phyloP scores from a whole-genome alignment of 2,329 filamentous ascomycete species.

The Cytospora schulzeri region DNA sequence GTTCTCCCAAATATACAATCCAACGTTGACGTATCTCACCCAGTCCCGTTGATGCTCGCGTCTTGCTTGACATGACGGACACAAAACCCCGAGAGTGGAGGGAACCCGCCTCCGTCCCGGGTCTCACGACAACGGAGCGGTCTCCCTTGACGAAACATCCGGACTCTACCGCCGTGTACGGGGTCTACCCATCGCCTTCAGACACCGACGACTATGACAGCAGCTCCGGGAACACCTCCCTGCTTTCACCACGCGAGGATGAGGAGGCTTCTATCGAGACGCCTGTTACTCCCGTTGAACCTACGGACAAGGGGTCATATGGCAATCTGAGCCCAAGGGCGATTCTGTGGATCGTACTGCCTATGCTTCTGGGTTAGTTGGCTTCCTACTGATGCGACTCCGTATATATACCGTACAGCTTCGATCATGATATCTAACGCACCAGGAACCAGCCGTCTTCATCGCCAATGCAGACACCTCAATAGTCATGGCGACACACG shows the following conservation, averaged over 20 bases:
- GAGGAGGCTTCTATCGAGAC: slow-evolving; percentile 23
- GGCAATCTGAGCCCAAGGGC: slow-evolving; percentile 1
- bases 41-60: not conserved
- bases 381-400: no score
- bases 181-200: not conserved
- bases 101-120: not conserved
- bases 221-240: slow-evolving; percentile 3
- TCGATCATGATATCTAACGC: no score
- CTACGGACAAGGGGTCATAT: not conserved
- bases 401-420: no score
- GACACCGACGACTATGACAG: slow-evolving; percentile 2
- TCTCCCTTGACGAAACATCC: slow-evolving; percentile 16
- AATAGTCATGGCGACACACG: slow-evolving; percentile 67
- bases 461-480: slow-evolving; percentile 66
- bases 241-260: not conserved
- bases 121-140: slow-evolving; percentile 8
- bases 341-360: slow-evolving; percentile 32
- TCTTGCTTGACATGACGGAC: slow-evolving; percentile 7
- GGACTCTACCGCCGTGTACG: slow-evolving; percentile 1
- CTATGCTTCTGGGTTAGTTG: slow-evolving; percentile 33
- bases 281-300: not conserved
- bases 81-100: not conserved
- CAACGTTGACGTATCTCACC: not conserved
- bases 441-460: slow-evolving; percentile 55
- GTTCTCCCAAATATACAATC: not conserved